phyloP scores from a whole-genome alignment of 163 green algal species.

The Scenedesmus sp. region DNA sequence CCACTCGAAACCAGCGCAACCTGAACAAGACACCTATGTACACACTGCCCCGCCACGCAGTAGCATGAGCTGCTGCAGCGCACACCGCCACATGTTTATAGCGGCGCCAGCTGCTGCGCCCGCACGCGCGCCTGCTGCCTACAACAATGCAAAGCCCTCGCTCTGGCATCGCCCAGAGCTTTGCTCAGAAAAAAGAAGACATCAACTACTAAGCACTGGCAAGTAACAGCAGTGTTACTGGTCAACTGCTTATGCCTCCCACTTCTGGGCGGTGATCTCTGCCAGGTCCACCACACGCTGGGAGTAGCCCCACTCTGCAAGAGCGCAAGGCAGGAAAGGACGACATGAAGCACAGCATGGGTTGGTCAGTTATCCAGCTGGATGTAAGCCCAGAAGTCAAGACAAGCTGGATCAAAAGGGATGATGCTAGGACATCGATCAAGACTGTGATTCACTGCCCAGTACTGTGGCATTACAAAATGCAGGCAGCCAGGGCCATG shows the following conservation, averaged over 20 bases:
- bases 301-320: conserved; percentile 89
- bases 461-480: no score
- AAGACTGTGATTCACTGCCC: no score
- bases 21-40: neutral
- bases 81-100: neutral
- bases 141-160: neutral
- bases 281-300: conserved; percentile 98
- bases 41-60: neutral
- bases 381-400: no score
- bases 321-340: neutral
- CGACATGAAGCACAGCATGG: neutral
- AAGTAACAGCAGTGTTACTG: neutral
- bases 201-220: neutral
- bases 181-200: neutral
- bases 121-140: neutral
- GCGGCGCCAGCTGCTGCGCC: conserved; percentile 7
- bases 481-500: no score
- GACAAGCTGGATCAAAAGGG: no score
- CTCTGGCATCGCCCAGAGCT: neutral
- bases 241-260: conserved; percentile 56
- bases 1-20: conserved; percentile 21
- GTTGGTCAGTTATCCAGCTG: neutral
- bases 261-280: conserved; percentile 79
- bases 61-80: neutral
- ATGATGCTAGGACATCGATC: no score